Percentiles rank a stretch among this genome's conserved stretches.
These are phyloP conservation scores for Moringa oleifera DNA, from an alignment of 345 rosid species.

Conservation along the genomic window DNA sequence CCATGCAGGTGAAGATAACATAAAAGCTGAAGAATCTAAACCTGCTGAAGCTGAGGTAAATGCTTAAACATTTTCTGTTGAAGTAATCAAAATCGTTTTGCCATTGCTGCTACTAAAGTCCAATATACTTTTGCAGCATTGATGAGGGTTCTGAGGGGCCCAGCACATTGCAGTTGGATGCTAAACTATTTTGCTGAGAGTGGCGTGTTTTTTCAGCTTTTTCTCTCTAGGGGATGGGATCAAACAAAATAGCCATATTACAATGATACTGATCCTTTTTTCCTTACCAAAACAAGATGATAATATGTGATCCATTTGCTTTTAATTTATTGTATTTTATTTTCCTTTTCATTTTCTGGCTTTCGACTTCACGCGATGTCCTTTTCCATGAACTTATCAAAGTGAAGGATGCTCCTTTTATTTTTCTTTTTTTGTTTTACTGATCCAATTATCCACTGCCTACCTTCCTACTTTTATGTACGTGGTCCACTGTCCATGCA, in stretches of 20 bases:
- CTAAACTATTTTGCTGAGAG: slow-evolving; percentile 14
- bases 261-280: slow-evolving; percentile 17
- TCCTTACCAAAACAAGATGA: slow-evolving; percentile 17
- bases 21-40: slow-evolving; percentile 72
- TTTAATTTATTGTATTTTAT: background rate
- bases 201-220: slow-evolving; percentile 18
- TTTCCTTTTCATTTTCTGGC: background rate
- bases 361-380: slow-evolving; percentile 12
- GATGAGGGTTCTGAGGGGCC: slow-evolving; percentile 19
- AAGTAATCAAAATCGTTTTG: background rate
- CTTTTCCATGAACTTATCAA: slow-evolving; percentile 1
- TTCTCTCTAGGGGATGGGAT: slow-evolving; percentile 23
- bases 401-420: no score
- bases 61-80: background rate
- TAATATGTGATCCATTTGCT: slow-evolving; percentile 17
- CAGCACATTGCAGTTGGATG: slow-evolving; percentile 11
- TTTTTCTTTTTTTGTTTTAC: no score
- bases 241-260: slow-evolving; percentile 17
- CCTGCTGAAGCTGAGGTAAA: slow-evolving; percentile 64
- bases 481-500: background rate
- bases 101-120: background rate
- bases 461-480: background rate
- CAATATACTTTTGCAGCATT: slow-evolving; percentile 23
- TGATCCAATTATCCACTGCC: background rate
- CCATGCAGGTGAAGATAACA: slow-evolving; percentile 66